Conservation (phyloP, 2,329 filamentous ascomycete genomes). For the Trichoderma sp. region DNA sequence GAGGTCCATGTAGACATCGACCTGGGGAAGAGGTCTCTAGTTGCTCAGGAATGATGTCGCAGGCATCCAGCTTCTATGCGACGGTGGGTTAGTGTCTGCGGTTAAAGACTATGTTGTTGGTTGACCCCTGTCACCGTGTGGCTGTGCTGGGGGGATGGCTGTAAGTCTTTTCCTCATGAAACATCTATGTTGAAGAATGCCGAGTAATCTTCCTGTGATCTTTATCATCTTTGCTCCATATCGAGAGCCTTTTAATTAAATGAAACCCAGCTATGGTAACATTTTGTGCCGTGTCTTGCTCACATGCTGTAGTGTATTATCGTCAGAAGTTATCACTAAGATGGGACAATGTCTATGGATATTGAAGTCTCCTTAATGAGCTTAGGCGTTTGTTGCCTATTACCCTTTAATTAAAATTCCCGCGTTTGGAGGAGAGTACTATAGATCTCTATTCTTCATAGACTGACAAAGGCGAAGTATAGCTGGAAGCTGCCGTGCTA, state of each 20-base stretch:
- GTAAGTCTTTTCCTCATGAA: background rate
- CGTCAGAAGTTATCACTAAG: background rate
- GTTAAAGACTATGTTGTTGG: background rate
- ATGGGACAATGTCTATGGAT: background rate
- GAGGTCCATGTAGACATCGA: background rate
- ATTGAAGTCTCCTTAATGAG: too few species aligned
- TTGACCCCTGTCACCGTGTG: background rate
- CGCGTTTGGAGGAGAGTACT: too few species aligned
- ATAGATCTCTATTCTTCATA: too few species aligned
- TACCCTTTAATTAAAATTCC: too few species aligned
- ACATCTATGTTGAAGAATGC: background rate
- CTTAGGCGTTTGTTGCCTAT: too few species aligned
- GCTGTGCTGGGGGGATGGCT: background rate
- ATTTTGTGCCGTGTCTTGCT: background rate
- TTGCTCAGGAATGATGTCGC: background rate
- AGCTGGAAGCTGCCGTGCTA: background rate
- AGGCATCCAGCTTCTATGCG: background rate
- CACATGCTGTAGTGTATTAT: background rate
- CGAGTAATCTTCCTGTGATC: background rate
- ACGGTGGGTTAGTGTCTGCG: background rate
- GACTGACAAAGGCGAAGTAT: background rate
- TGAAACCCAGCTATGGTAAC: background rate
- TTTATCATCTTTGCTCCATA: background rate
- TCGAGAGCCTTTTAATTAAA: background rate
- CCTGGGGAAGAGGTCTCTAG: background rate